A percentile compares a stretch with the other conserved stretches of the same genome.
These are phyloP conservation scores for Lasiodiplodia gonubiensis DNA, from an alignment of 2,329 filamentous ascomycete species.

Conservation along the genomic window DNA sequence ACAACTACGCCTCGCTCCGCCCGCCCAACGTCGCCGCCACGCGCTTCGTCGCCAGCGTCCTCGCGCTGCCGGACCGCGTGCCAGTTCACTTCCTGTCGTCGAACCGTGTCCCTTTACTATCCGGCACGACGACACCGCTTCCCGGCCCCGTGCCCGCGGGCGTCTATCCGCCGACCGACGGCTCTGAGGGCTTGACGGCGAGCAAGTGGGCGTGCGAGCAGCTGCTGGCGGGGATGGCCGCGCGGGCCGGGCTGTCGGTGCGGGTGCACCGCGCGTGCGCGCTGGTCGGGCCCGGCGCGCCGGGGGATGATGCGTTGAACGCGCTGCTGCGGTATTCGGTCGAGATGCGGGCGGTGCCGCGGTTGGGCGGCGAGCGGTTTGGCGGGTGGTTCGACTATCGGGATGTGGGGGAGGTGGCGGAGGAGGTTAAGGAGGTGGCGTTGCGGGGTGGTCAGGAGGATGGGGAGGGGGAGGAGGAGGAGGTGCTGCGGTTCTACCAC, in stretches of 20 bases:
- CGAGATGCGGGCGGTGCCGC: constrained; percentile 31
- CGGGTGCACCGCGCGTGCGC: constrained; percentile 9
- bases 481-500: neutral
- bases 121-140: constrained; percentile 9
- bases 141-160: neutral
- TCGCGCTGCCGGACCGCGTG: constrained; percentile 25
- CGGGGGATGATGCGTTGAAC: constrained; percentile 27
- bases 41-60: constrained; percentile 8
- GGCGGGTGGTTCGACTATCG: constrained; percentile 3
- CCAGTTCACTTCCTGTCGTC: constrained; percentile 35
- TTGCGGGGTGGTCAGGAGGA: neutral
- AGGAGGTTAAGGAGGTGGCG: neutral
- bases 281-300: constrained; percentile 31
- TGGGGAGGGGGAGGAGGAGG: neutral
- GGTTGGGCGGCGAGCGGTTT: neutral
- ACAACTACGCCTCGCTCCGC: constrained; percentile 37
- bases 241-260: constrained; percentile 2
- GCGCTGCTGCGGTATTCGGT: constrained; percentile 29
- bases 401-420: neutral
- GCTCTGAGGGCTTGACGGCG: constrained; percentile 24
- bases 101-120: constrained; percentile 18
- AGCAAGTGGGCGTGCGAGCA: constrained; percentile 31
- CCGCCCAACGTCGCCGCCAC: constrained; percentile 34
- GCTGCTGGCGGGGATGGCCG: constrained; percentile 27
- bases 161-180: neutral